Evolutionary conservation across 2,329 filamentous ascomycete species (phyloP).

Genomic region (Colletotrichum trifolii): DNA sequence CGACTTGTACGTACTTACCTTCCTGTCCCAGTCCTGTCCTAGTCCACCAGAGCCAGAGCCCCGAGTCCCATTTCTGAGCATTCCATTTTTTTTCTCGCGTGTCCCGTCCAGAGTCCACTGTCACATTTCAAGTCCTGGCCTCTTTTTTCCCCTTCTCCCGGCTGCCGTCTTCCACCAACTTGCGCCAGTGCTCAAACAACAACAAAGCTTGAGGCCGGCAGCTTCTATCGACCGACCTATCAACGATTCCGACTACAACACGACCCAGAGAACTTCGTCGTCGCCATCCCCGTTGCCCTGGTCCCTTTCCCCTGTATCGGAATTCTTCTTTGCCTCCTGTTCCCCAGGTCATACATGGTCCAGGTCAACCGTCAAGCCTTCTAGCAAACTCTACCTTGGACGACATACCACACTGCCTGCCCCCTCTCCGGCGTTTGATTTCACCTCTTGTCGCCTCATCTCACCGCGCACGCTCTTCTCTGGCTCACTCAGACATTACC

Average conservation of each 20-base stretch:
- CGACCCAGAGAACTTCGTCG: neutral
- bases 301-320: neutral
- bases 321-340: too few relatives aligned
- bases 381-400: constrained; percentile 18
- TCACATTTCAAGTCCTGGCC: constrained; percentile 6
- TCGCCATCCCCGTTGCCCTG: constrained; percentile 3
- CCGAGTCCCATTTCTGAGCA: constrained; percentile 26
- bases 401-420: neutral
- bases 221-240: constrained; percentile 1
- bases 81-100: constrained; percentile 32
- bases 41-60: constrained; percentile 7
- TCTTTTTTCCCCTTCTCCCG: neutral
- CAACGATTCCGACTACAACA: constrained; percentile 8
- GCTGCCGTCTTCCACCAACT: constrained; percentile 16
- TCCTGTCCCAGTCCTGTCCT: constrained; percentile 5
- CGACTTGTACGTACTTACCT: neutral
- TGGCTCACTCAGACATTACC: neutral
- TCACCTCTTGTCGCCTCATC: constrained; percentile 7
- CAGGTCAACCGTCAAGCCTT: constrained; percentile 8
- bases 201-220: neutral
- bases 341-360: neutral
- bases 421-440: constrained; percentile 5
- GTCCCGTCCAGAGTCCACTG: constrained; percentile 18
- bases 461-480: constrained; percentile 1
- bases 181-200: constrained; percentile 7